Base-by-base conservation (phyloP, 495 filamentous ascomycete genomes). In the Penicillium goetzii region DNA sequence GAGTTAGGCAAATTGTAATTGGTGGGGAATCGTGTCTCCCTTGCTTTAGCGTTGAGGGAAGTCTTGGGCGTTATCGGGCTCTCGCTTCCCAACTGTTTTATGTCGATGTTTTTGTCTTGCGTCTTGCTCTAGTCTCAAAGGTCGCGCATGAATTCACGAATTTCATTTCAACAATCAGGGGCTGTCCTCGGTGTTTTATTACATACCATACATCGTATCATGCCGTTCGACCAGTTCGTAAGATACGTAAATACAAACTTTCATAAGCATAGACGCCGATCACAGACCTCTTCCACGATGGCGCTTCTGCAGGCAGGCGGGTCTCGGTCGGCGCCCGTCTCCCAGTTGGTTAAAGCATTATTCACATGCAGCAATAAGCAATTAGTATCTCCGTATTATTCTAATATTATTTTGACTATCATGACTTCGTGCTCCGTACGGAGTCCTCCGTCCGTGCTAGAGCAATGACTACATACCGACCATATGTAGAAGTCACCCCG, bases 121-220 rank as follows among this genome's bases (percentile, higher is more conserved):
- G 14, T 63, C 43, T 36, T 52, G 38, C 25, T 40, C n/a, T 25
- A 59, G 34, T 59, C 41, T 54, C 34, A 59, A 38, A 28, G 54
- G 28, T 47, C 40, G 36, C 15, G 47, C 26, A 51, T 62, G 14
- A 56, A 56, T 43, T 11, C 23, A 40, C 23, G 54, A 43, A 38
- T 49, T 56, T 47, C 17, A n/a, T 14, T 30, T 28, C 3, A 38
- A 43, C 23, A 32, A 43, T 26, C 11, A 11, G 25, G 19, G 25
- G 26, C 10, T 23, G 28, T 26, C 12, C 26, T 10, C 14, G 4
- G 14, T 21, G 50, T 47, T 63, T 34, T 56, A 36, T 59, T 63
- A 59, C 50, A 53, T 63, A 66, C 64, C 41, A 59, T 66, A 63
- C 60, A 12, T 0, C 3, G 64, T 66, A 41, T 25, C 17, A 32